Percentiles rank a stretch among this genome's conserved stretches.
phyloP scores from a whole-genome alignment of 202 grass and related monocot species.

The Bolboschoenoplectus hybrid region DNA sequence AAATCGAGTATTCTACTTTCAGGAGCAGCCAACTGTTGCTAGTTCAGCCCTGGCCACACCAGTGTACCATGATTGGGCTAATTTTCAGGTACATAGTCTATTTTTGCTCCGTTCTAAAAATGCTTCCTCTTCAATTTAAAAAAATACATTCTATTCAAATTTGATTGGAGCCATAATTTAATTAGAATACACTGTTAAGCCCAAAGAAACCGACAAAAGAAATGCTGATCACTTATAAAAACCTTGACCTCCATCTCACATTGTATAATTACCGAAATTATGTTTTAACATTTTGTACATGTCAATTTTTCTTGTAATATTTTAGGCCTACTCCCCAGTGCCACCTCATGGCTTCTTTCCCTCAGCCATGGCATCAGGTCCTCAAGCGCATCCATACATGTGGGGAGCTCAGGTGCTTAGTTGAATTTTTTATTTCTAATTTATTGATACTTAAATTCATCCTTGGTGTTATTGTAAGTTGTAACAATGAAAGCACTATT shows the following conservation, averaged over 20 bases:
- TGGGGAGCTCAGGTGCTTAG: slow-evolving; percentile 82
- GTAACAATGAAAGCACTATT: slow-evolving; percentile 19
- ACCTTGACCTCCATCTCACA: neutral
- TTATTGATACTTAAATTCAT: slow-evolving; percentile 16
- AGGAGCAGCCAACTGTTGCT: slow-evolving; percentile 82
- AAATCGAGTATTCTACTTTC: slow-evolving; percentile 31
- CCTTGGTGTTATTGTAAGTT: neutral
- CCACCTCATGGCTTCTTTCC: slow-evolving; percentile 91
- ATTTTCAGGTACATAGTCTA: slow-evolving; percentile 65
- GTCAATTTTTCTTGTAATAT: slow-evolving; percentile 30
- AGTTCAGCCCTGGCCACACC: slow-evolving; percentile 48
- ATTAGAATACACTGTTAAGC: slow-evolving; percentile 2
- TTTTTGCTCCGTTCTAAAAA: neutral
- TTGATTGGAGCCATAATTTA: neutral
- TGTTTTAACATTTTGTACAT: neutral
- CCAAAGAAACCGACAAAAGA: neutral
- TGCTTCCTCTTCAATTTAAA: neutral
- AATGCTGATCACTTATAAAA: neutral
- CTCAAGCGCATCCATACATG: slow-evolving; percentile 95
- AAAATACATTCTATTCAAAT: neutral
- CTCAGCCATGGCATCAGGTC: slow-evolving; percentile 63
- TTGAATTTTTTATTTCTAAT: slow-evolving; percentile 33
- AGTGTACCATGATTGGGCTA: slow-evolving; percentile 85
- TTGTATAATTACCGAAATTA: slow-evolving; percentile 13
- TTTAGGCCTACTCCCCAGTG: slow-evolving; percentile 80